Percentiles rank a stretch among this genome's conserved stretches.
phyloP scores from a whole-genome alignment of 169 alveolate species.

The Eimeria maxima region DNA sequence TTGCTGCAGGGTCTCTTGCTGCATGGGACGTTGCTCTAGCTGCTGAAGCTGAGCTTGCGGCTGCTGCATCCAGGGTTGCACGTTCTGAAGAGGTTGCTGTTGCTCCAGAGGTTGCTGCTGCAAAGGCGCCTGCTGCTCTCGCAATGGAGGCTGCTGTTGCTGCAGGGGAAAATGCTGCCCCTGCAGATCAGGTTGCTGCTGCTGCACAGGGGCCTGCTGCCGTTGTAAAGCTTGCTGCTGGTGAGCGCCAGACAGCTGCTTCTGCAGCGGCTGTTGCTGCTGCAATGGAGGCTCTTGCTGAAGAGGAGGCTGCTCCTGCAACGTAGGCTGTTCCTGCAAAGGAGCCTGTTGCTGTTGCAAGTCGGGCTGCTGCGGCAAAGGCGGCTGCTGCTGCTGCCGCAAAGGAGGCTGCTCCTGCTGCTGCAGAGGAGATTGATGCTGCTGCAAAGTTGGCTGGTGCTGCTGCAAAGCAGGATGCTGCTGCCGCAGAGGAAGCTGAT shows the following conservation, averaged over 20 bases:
- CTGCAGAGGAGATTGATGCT: conserved; percentile 32
- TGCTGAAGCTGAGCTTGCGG: neutral
- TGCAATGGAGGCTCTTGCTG: neutral
- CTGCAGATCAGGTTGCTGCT: neutral
- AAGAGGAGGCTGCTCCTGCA: neutral
- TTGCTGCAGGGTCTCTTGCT: conserved; percentile 16
- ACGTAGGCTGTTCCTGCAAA: neutral
- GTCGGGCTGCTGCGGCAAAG: neutral
- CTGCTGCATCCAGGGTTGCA: neutral
- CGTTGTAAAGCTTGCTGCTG: neutral
- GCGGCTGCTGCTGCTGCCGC: neutral
- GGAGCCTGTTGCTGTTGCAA: neutral
- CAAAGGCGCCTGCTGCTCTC: neutral
- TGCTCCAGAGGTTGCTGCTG: conserved; percentile 24
- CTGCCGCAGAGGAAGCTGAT: conserved; percentile 26
- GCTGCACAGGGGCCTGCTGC: neutral
- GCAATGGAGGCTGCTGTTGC: neutral
- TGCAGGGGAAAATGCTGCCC: neutral
- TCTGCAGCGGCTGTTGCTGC: neutral
- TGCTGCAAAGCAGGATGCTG: neutral
- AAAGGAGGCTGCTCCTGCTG: neutral
- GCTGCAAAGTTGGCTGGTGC: neutral
- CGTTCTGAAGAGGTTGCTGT: neutral
- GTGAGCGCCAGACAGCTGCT: neutral
- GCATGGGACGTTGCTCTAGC: neutral